Evolutionary conservation across 108 stramenopile species (phyloP).

Genomic region (Stephanodiscus triporus): DNA sequence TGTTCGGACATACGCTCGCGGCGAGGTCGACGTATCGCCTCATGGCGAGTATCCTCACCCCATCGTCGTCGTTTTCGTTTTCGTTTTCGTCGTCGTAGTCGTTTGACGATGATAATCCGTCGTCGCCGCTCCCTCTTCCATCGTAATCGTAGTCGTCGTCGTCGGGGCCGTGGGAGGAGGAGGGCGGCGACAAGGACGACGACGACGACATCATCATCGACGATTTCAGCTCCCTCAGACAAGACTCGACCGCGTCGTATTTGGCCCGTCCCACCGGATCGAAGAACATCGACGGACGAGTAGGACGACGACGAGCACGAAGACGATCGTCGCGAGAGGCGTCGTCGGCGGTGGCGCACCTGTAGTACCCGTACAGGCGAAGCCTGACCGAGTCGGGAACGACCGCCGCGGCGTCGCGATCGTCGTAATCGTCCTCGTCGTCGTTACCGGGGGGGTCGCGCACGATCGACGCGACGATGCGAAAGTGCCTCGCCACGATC

Average conservation of each 20-base stretch:
- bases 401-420: not conserved
- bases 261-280: constrained; percentile 54
- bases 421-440: not conserved
- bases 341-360: constrained; percentile 11
- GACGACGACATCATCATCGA: not conserved
- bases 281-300: constrained; percentile 31
- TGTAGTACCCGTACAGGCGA: constrained; percentile 37
- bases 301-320: constrained; percentile 11
- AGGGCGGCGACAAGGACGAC: no score
- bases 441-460: no score
- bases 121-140: no score
- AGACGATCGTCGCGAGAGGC: not conserved
- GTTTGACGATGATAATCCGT: no score
- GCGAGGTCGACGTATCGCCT: constrained; percentile 26
- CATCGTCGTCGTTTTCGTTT: not conserved
- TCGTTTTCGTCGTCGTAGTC: not conserved
- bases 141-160: not conserved
- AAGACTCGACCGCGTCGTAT: constrained; percentile 39
- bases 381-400: constrained; percentile 22
- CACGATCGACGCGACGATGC: no score
- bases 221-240: not conserved
- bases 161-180: no score
- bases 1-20: constrained; percentile 7
- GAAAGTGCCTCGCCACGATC: no score
- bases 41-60: constrained; percentile 15